Conservation (phyloP, 2,329 filamentous ascomycete genomes). For the Xylaria sp. region DNA sequence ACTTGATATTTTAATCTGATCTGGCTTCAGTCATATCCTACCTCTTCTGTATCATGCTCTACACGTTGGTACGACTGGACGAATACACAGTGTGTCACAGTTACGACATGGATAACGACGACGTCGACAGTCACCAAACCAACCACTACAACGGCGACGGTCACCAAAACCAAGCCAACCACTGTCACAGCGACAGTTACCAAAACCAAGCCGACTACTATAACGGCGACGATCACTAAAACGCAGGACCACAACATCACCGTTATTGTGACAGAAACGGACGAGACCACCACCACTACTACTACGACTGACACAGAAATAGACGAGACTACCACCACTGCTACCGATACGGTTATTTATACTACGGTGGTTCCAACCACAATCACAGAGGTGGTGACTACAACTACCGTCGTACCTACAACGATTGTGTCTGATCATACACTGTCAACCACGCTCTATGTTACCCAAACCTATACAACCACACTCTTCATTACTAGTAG, state of each 20-base stretch:
- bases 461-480: conserved; percentile 35
- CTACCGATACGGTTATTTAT: conserved; percentile 15
- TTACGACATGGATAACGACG: conserved; percentile 29
- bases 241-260: conserved; percentile 1
- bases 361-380: conserved; percentile 36
- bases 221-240: not conserved
- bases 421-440: conserved; percentile 31
- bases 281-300: conserved; percentile 14
- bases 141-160: not conserved
- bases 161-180: not conserved
- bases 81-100: conserved; percentile 24
- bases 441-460: conserved; percentile 15
- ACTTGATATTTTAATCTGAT: conserved; percentile 17
- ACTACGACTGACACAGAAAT: conserved; percentile 14
- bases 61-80: not conserved
- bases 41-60: conserved; percentile 21
- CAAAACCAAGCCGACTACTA: not conserved
- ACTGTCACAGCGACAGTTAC: conserved; percentile 21
- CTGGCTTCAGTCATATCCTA: conserved; percentile 33
- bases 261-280: conserved; percentile 14
- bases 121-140: conserved; percentile 18
- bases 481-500: conserved; percentile 18
- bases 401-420: conserved; percentile 28
- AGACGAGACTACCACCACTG: not conserved
- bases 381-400: conserved; percentile 24